Evolutionary conservation across 73 alveolate genomes (phyloP).

Genomic region (Paraurostyla sp.): DNA sequence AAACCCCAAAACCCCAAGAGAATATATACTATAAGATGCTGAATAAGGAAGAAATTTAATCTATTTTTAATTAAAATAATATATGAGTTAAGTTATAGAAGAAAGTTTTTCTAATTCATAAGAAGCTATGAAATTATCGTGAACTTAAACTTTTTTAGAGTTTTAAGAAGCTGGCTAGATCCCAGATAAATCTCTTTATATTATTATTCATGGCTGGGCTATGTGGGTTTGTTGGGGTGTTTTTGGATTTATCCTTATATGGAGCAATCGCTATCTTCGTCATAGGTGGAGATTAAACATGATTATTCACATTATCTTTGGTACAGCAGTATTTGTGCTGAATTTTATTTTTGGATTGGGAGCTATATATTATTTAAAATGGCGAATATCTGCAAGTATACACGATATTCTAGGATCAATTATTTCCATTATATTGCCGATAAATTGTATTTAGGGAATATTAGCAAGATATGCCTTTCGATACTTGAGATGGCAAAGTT

Average conservation of each 20-base stretch:
- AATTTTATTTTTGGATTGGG: background rate
- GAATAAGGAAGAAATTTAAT: too few relatives aligned
- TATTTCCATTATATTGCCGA: background rate
- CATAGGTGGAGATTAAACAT: slow-evolving; percentile 26
- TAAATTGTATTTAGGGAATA: background rate
- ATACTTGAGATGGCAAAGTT: slow-evolving; percentile 16
- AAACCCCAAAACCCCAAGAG: too few relatives aligned
- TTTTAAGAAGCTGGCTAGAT: too few relatives aligned
- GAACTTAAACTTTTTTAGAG: too few relatives aligned
- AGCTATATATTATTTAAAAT: background rate
- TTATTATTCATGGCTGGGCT: slow-evolving; percentile 57
- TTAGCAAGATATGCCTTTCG: background rate
- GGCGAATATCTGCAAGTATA: background rate
- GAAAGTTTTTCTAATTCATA: too few relatives aligned
- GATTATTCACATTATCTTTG: slow-evolving; percentile 49
- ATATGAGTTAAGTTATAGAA: too few relatives aligned
- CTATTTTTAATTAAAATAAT: too few relatives aligned
- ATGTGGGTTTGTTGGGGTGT: slow-evolving; percentile 56
- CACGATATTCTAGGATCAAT: slow-evolving; percentile 15
- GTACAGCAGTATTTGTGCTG: slow-evolving; percentile 8
- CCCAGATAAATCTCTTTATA: too few relatives aligned
- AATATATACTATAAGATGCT: too few relatives aligned
- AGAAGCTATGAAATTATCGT: too few relatives aligned
- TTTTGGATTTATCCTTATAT: background rate
- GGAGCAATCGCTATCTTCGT: slow-evolving; percentile 21